A percentile compares a stretch with the other conserved stretches of the same genome.
Evolutionary conservation across 2,329 filamentous ascomycete genomes (phyloP).

Genomic region (Colletotrichum orbiculare): DNA sequence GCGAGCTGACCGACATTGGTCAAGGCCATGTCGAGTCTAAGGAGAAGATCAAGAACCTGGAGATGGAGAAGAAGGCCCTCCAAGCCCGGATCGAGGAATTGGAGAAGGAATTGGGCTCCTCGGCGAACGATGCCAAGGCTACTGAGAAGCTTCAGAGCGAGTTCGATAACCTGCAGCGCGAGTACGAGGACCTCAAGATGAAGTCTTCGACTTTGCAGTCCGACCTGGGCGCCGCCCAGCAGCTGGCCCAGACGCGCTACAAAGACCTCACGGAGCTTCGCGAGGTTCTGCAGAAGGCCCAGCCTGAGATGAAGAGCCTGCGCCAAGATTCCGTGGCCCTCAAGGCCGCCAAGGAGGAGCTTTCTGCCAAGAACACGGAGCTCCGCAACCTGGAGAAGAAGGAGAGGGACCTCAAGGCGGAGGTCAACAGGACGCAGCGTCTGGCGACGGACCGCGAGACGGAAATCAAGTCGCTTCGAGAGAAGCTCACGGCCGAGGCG

Average conservation of each 20-base stretch:
- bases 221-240: conserved; percentile 86
- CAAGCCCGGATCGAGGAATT: conserved; percentile 73
- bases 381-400: conserved; percentile 82
- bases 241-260: conserved; percentile 87
- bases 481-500: conserved; percentile 81
- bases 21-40: conserved; percentile 87
- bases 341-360: conserved; percentile 79
- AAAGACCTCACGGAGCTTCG: conserved; percentile 86
- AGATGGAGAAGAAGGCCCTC: conserved; percentile 74
- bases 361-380: conserved; percentile 68
- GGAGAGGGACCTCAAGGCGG: conserved; percentile 83
- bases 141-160: conserved; percentile 70
- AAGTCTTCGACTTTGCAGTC: conserved; percentile 79
- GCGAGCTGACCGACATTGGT: conserved; percentile 82
- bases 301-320: conserved; percentile 84
- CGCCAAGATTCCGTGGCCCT: conserved; percentile 81
- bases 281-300: conserved; percentile 83
- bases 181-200: conserved; percentile 75
- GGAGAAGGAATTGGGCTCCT: conserved; percentile 73
- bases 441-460: conserved; percentile 78
- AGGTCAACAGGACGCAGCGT: conserved; percentile 77
- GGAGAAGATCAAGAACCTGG: conserved; percentile 77
- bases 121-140: conserved; percentile 50
- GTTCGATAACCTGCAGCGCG: conserved; percentile 63
- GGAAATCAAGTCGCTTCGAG: conserved; percentile 81